phyloP scores from a whole-genome alignment of 1,139 yeast genomes.

The Pichia inconspicua region DNA sequence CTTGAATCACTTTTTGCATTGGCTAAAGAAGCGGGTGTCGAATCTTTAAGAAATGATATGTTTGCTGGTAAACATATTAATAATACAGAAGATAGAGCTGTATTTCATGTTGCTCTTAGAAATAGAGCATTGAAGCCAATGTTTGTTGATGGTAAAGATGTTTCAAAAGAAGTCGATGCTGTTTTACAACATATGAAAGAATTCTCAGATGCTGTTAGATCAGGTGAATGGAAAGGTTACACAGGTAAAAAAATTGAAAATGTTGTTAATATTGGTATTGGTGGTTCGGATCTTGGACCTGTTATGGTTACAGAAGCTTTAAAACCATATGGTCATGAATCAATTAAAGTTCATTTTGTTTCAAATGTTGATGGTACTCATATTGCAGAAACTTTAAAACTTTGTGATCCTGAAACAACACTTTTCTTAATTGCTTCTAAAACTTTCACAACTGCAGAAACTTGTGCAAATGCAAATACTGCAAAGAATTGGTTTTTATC shows the following conservation, averaged over 20 bases:
- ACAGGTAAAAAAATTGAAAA: slow-evolving; percentile 91
- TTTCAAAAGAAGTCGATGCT: slow-evolving; percentile 80
- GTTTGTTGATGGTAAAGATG: slow-evolving; percentile 84
- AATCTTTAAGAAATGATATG: slow-evolving; percentile 80
- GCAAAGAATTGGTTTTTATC: slow-evolving; percentile 92
- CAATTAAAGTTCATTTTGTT: slow-evolving; percentile 79
- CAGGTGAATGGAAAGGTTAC: slow-evolving; percentile 95
- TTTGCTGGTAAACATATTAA: slow-evolving; percentile 91
- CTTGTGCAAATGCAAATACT: slow-evolving; percentile 88
- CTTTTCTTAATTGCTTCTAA: slow-evolving; percentile 91
- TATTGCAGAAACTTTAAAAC: slow-evolving; percentile 80
- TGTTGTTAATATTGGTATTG: slow-evolving; percentile 95
- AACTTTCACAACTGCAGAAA: slow-evolving; percentile 98
- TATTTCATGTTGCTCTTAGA: slow-evolving; percentile 91
- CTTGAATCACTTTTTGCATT: slow-evolving; percentile 57
- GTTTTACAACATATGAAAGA: slow-evolving; percentile 95
- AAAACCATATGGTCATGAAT: slow-evolving; percentile 76
- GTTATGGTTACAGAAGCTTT: slow-evolving; percentile 99
- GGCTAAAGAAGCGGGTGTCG: slow-evolving; percentile 88
- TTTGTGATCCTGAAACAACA: slow-evolving; percentile 81
- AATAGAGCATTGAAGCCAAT: slow-evolving; percentile 77
- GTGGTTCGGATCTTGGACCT: slow-evolving; percentile 98
- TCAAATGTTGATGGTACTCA: slow-evolving; percentile 98
- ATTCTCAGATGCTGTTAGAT: slow-evolving; percentile 80
- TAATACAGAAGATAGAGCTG: slow-evolving; percentile 94